These are phyloP conservation scores for Yamadazyma diospyri DNA, from an alignment of 1,139 yeast genomes.

Conservation along the genomic window DNA sequence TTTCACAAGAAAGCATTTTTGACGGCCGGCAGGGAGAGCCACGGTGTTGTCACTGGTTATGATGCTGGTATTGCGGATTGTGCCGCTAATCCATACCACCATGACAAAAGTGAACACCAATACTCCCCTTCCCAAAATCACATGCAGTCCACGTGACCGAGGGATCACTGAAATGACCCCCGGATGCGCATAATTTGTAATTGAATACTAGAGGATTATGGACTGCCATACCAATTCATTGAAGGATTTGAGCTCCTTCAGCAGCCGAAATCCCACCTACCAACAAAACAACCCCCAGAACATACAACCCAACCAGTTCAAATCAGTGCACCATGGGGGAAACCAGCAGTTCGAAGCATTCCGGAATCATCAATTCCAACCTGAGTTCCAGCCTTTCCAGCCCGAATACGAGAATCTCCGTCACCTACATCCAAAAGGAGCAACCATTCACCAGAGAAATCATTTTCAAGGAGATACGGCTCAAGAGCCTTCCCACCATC, in stretches of 20 bases:
- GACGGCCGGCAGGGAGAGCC: no score
- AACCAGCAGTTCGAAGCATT: conserved; percentile 28
- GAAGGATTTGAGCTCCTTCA: conserved; percentile 29
- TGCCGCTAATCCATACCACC: no score
- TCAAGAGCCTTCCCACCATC: not conserved
- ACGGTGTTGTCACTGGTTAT: no score
- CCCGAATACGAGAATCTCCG: not conserved
- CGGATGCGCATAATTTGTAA: conserved; percentile 4
- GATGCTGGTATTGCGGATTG: no score
- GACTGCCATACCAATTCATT: conserved; percentile 41
- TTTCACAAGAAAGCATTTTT: no score
- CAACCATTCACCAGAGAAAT: not conserved
- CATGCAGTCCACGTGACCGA: conserved; percentile 1
- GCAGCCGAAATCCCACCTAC: conserved; percentile 31
- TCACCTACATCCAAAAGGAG: not conserved
- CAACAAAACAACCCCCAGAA: conserved; percentile 21
- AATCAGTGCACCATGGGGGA: conserved; percentile 7
- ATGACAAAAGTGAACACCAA: no score
- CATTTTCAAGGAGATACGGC: not conserved
- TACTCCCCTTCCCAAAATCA: not conserved
- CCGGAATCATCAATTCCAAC: conserved; percentile 14
- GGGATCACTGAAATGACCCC: conserved; percentile 2
- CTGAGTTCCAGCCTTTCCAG: conserved; percentile 2
- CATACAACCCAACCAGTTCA: not conserved
- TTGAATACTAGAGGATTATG: no score